phyloP scores from a whole-genome alignment of 148 eudicot species.

The Euryodendron excelsum region DNA sequence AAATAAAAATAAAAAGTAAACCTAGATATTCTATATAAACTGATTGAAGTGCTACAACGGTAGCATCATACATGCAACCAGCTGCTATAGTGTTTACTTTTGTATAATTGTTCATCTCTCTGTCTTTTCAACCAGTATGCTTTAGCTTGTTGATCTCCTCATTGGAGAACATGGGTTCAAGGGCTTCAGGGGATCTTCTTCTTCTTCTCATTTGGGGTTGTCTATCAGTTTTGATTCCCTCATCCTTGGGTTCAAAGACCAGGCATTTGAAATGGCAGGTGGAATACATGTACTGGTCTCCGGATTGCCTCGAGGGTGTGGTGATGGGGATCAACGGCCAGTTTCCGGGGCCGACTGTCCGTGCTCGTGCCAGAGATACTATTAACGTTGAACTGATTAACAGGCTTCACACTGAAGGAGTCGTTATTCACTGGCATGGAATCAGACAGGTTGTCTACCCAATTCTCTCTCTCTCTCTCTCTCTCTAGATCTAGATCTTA shows the following conservation, averaged over 20 bases:
- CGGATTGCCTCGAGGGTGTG: conserved; percentile 58
- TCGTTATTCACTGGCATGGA: conserved; percentile 95
- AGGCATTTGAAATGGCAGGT: conserved; percentile 65
- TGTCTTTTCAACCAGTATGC: too few species aligned
- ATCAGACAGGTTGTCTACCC: conserved; percentile 51
- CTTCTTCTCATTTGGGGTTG: neutral
- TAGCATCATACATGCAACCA: neutral
- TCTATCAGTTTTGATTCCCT: neutral
- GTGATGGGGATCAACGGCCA: conserved; percentile 74
- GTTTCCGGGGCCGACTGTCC: conserved; percentile 81
- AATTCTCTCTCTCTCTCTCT: neutral
- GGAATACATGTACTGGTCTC: conserved; percentile 63
- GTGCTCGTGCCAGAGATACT: conserved; percentile 62
- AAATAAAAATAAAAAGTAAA: neutral
- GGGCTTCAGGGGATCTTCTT: neutral
- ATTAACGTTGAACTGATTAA: conserved; percentile 61
- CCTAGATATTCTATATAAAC: neutral
- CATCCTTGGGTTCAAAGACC: conserved; percentile 30
- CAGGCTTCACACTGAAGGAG: conserved; percentile 71
- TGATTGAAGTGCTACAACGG: neutral
- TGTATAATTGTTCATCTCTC: too few species aligned
- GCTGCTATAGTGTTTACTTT: too few species aligned
- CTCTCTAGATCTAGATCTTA: neutral
- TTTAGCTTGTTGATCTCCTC: too few species aligned
- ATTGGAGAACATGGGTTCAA: too few species aligned